A percentile compares a stretch with the other conserved stretches of the same genome.
Evolutionary conservation across 306 rosid genomes (phyloP).

Genomic region (Trifolium subterraneum): DNA sequence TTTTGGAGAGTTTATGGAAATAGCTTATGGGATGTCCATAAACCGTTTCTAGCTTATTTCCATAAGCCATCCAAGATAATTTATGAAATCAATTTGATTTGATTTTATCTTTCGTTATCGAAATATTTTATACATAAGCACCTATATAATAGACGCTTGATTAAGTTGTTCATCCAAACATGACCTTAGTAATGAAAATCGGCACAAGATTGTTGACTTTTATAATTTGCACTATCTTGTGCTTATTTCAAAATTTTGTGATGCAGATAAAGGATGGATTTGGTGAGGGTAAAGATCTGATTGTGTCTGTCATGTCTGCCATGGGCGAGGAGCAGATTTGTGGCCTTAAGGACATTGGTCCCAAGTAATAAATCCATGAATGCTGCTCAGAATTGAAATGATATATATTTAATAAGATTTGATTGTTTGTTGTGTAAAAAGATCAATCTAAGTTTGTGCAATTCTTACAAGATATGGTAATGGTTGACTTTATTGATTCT

Average conservation of each 20-base stretch:
- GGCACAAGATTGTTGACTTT: constrained; percentile 17
- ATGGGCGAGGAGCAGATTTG: constrained; percentile 99
- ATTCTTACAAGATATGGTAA: constrained; percentile 52
- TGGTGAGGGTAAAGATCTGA: constrained; percentile 85
- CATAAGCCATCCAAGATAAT: not conserved
- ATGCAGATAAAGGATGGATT: constrained; percentile 97
- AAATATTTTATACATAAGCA: not conserved
- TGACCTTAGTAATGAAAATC: not conserved
- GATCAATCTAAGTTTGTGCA: constrained; percentile 40
- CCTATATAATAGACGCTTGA: not conserved
- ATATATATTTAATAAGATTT: constrained; percentile 37
- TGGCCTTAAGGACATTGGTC: constrained; percentile 90
- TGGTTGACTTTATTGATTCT: constrained; percentile 45
- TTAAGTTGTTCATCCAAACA: not conserved
- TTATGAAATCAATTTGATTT: not conserved
- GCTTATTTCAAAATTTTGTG: constrained; percentile 25
- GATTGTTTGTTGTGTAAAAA: constrained; percentile 43
- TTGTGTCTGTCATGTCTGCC: constrained; percentile 91
- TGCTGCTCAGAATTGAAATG: constrained; percentile 35
- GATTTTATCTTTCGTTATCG: not conserved
- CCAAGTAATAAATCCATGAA: constrained; percentile 59
- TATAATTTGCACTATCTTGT: not conserved
- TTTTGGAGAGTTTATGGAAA: not conserved
- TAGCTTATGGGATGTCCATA: not conserved
- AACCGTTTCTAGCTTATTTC: not conserved